Base-by-base conservation (phyloP, 192 early-diverging fungal species). In the Umbelopsis vinacea region DNA sequence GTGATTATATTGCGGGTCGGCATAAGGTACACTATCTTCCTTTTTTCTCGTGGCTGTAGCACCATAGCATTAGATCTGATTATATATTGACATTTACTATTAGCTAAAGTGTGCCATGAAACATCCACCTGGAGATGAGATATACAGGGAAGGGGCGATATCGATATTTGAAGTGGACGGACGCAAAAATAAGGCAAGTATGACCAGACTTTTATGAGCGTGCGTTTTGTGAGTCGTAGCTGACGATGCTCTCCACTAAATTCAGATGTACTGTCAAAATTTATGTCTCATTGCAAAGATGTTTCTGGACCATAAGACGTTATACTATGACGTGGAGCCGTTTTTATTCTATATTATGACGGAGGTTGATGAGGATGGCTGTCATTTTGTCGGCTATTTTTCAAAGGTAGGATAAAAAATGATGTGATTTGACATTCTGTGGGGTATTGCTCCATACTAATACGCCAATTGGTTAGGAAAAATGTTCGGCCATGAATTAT, bases 101-200 rank as follows among this genome's bases (percentile, higher is more conserved):
- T 75, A 88, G 75, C 35, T 82, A 48, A 96, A 97, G 72, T 98
- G 97, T 77, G 71, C 79, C 0, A 80, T 88, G 57, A 81, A 82
- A 38, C 87, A 92, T 76, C 97, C 97, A 22, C 97, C 97, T 2
- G 97, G 97, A 9, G 90, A 96, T 78, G 96, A 98, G 73, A 96
- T 99, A 40, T 98, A 98, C 79, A 84, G 96, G 45, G 92, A 97
- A 71, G 91, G 88, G 14, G 78, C 81, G 19, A 75, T 99, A 11
- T 90, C 90, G 23, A 88, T 98, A 19, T 99, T 98, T 81, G 97
- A 99, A 79, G 94, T 99, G 0, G 97, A 99, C 73, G 97, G 97
- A 9, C 84, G 94, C 14, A 97, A 96, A 77, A 95, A 97, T 86
- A 99, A 98, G 82, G 88, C 87, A 70, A 53, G 50, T 37, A 33